Evolutionary conservation across 2,329 filamentous ascomycete genomes (phyloP).

Genomic region (Alternaria triticina): DNA sequence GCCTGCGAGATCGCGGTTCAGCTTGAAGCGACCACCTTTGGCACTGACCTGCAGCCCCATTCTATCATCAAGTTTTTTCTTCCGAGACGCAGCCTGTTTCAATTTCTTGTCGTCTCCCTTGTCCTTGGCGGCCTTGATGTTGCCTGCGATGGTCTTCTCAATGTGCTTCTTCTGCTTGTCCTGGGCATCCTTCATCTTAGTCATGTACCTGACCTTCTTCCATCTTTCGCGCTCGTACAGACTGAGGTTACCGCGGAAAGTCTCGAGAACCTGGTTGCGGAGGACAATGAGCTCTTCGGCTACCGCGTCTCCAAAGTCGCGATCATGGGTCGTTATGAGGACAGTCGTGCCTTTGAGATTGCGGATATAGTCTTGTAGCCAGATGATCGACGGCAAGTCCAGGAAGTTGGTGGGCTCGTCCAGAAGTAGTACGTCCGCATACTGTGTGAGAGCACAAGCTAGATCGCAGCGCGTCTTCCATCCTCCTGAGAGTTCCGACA

Average conservation of each 20-base stretch:
- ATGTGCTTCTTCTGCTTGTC: conserved; percentile 83
- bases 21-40: conserved; percentile 77
- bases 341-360: conserved; percentile 67
- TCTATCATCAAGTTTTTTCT: conserved; percentile 83
- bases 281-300: conserved; percentile 78
- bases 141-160: conserved; percentile 76
- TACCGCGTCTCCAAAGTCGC: conserved; percentile 78
- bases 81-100: conserved; percentile 81
- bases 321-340: conserved; percentile 82
- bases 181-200: conserved; percentile 80
- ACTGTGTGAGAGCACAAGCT: conserved; percentile 68
- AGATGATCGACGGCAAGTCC: conserved; percentile 82
- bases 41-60: conserved; percentile 77
- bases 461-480: conserved; percentile 54
- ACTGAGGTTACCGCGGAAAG: conserved; percentile 76
- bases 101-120: conserved; percentile 85
- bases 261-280: conserved; percentile 72
- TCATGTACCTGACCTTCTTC: conserved; percentile 71
- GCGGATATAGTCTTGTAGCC: conserved; percentile 76
- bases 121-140: conserved; percentile 75
- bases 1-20: conserved; percentile 73
- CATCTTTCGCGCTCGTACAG: conserved; percentile 73
- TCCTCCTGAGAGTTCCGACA: conserved; percentile 73
- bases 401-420: conserved; percentile 90
- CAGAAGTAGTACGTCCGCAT: conserved; percentile 78